These are phyloP conservation scores for Aspergillus homomorphus DNA, from an alignment of 495 filamentous ascomycete species.

Conservation along the genomic window DNA sequence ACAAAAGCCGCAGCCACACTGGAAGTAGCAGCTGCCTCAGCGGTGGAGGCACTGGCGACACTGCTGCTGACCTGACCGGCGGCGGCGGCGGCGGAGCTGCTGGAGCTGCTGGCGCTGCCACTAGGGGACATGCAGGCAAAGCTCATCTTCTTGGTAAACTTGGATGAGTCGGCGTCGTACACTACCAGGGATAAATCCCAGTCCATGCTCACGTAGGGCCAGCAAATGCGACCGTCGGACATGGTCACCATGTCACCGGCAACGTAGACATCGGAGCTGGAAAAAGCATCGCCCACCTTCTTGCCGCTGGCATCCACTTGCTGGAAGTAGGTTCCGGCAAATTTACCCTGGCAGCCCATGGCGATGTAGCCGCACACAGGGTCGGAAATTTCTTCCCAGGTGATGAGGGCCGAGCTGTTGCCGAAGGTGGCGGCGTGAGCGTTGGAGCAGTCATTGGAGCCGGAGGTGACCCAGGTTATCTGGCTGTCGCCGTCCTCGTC, in stretches of 20 bases:
- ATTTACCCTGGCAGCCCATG: constrained; percentile 49
- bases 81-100: not conserved
- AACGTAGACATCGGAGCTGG: constrained; percentile 42
- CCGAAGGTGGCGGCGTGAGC: constrained; percentile 51
- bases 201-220: constrained; percentile 52
- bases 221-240: constrained; percentile 46
- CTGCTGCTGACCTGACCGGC: not conserved
- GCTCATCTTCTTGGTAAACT: constrained; percentile 39
- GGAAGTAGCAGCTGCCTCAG: not conserved
- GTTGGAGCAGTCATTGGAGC: constrained; percentile 51
- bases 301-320: constrained; percentile 40
- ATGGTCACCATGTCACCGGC: constrained; percentile 54
- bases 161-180: constrained; percentile 19
- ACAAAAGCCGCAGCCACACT: not conserved
- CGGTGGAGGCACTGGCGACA: not conserved
- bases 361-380: constrained; percentile 49
- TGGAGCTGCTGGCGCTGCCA: not conserved
- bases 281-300: constrained; percentile 41
- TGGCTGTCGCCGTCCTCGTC: constrained; percentile 49
- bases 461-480: constrained; percentile 48
- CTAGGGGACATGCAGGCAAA: constrained; percentile 41
- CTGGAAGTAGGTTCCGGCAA: constrained; percentile 51
- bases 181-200: constrained; percentile 42
- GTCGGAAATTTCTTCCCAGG: constrained; percentile 51
- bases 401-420: constrained; percentile 43